These are phyloP conservation scores for Cystobasidium slooffiae DNA, from an alignment of 1,284 basidiomycete species.

Conservation along the genomic window DNA sequence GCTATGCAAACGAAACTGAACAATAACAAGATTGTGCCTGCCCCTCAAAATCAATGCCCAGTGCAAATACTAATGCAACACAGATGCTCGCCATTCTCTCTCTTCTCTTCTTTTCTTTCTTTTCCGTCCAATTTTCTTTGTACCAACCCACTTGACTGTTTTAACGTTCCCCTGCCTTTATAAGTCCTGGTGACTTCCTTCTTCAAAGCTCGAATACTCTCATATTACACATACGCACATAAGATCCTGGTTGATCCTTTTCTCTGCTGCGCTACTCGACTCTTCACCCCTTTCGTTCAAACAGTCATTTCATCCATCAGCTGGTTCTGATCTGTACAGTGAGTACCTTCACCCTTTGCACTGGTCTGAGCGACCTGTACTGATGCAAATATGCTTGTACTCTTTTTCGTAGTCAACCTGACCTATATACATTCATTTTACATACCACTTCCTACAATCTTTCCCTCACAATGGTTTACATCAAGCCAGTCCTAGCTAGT, in stretches of 20 bases:
- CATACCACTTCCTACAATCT: neutral
- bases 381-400: neutral
- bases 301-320: conserved; percentile 14
- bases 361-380: neutral
- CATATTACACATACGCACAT: neutral
- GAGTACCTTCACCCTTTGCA: neutral
- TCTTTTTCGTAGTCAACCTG: conserved; percentile 14
- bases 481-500: conserved; percentile 12
- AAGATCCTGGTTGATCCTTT: conserved; percentile 18
- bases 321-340: conserved; percentile 28
- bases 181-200: conserved; percentile 24
- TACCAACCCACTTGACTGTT: neutral
- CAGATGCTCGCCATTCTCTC: neutral
- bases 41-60: neutral
- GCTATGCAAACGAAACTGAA: neutral
- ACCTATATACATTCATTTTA: conserved; percentile 18
- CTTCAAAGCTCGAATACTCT: neutral
- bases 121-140: conserved; percentile 6
- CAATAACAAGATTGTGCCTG: neutral
- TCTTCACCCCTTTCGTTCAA: neutral
- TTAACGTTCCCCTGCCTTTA: neutral
- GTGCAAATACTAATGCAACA: neutral
- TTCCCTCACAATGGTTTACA: conserved; percentile 29
- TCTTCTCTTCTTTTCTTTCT: conserved; percentile 11
- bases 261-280: neutral